Evolutionary conservation across 2,329 filamentous ascomycete species (phyloP).

Genomic region (Aspergillus brasiliensis): DNA sequence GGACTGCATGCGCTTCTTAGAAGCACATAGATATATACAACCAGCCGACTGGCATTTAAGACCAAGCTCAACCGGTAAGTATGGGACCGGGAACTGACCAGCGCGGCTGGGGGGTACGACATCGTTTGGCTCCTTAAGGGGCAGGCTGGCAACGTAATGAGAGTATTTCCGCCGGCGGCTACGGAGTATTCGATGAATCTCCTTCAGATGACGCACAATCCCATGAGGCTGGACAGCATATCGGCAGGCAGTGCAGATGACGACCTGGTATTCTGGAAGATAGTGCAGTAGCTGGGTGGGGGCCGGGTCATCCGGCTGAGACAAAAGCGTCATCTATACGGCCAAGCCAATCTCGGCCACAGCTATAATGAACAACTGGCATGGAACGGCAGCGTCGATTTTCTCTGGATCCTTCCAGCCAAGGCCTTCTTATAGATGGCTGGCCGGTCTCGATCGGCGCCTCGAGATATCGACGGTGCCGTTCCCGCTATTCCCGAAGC

Average conservation of each 20-base stretch:
- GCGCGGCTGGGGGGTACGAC: constrained; percentile 19
- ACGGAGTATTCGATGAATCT: constrained; percentile 29
- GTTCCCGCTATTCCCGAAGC: constrained; percentile 5
- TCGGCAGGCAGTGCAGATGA: constrained; percentile 27
- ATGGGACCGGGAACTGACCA: constrained; percentile 28
- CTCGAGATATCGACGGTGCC: constrained; percentile 5
- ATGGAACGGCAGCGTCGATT: background rate
- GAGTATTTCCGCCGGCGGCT: constrained; percentile 14
- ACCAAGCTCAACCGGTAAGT: constrained; percentile 28
- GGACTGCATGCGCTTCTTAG: constrained; percentile 34
- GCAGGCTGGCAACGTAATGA: constrained; percentile 13
- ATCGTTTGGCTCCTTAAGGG: constrained; percentile 21
- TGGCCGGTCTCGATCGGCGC: background rate
- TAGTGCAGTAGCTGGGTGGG: constrained; percentile 20
- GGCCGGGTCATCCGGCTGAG: background rate
- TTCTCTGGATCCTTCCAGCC: background rate
- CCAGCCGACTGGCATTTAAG: constrained; percentile 14
- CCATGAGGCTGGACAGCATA: constrained; percentile 31
- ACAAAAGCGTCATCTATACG: background rate
- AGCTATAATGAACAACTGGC: background rate
- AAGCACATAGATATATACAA: constrained; percentile 32
- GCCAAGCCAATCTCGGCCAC: background rate
- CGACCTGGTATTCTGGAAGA: constrained; percentile 16
- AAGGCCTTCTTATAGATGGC: too few relatives aligned
- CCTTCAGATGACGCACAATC: constrained; percentile 32